phyloP scores from a whole-genome alignment of 176 grass and related monocot species.

The Raddia guianensis region DNA sequence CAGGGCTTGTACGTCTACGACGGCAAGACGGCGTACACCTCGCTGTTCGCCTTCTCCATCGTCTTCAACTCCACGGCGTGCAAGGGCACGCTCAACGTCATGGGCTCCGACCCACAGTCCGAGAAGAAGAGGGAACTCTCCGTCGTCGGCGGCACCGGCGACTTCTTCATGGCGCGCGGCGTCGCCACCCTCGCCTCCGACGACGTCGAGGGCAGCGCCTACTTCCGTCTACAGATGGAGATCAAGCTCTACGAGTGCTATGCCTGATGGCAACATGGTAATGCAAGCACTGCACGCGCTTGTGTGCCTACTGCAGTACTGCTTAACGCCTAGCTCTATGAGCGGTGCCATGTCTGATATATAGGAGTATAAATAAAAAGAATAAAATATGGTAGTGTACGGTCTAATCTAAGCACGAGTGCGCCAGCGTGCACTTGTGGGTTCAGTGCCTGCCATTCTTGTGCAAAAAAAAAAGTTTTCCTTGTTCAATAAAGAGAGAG shows the following conservation, averaged over 20 bases:
- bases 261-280: neutral
- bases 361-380: no score
- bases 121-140: conserved; percentile 44
- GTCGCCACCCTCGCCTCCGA: conserved; percentile 48
- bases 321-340: no score
- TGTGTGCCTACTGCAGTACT: no score
- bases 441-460: no score
- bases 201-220: neutral
- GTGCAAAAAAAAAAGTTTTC: no score
- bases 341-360: no score
- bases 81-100: conserved; percentile 47
- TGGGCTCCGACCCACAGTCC: conserved; percentile 37
- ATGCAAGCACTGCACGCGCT: no score
- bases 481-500: no score
- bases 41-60: conserved; percentile 45
- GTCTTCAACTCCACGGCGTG: conserved; percentile 45
- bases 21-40: conserved; percentile 18
- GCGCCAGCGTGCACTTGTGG: no score
- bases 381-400: no score
- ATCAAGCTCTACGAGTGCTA: conserved; percentile 58
- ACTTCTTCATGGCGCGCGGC: conserved; percentile 60
- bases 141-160: conserved; percentile 50
- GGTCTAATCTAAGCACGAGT: no score
- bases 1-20: conserved; percentile 52
- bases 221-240: conserved; percentile 53